Percentiles rank a stretch among this genome's conserved stretches.
These are phyloP conservation scores for Elaeis oleifera DNA, from an alignment of 202 grass and related monocot genomes.

Conservation along the genomic window DNA sequence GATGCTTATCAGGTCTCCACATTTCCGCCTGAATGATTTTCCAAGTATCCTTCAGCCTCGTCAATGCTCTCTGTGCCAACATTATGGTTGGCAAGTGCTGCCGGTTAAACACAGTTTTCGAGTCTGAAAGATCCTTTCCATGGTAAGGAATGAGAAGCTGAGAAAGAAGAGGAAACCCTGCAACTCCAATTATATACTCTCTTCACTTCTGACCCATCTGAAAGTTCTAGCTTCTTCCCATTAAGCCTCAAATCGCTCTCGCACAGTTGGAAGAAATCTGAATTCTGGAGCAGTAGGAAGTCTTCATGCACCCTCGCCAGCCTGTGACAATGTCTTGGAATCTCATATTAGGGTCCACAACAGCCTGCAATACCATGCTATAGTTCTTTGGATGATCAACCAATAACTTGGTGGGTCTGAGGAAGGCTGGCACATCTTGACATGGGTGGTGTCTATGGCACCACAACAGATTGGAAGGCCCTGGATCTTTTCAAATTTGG, in stretches of 20 bases:
- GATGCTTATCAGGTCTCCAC: constrained; percentile 17
- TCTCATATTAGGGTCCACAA: constrained; percentile 11
- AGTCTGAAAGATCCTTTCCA: constrained; percentile 9
- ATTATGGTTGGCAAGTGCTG: background rate
- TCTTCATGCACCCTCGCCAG: constrained; percentile 12
- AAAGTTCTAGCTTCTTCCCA: background rate
- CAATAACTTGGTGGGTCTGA: constrained; percentile 5
- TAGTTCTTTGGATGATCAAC: constrained; percentile 4
- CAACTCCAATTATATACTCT: constrained; percentile 20
- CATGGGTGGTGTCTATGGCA: constrained; percentile 7
- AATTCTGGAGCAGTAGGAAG: background rate
- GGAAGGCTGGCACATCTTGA: constrained; percentile 10
- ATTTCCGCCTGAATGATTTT: constrained; percentile 12
- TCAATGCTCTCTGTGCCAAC: constrained; percentile 9
- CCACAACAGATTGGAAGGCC: constrained; percentile 16
- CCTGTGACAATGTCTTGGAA: constrained; percentile 15
- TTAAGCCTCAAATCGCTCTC: constrained; percentile 3
- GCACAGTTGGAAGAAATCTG: constrained; percentile 15
- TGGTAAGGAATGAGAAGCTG: constrained; percentile 17
- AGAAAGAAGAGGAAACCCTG: constrained; percentile 4
- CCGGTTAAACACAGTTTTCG: background rate
- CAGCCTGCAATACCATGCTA: constrained; percentile 19
- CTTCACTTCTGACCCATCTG: background rate
- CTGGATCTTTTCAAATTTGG: background rate
- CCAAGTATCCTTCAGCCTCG: constrained; percentile 7